Evolutionary conservation across 1,284 basidiomycete species (phyloP).

Genomic region (Moesziomyces parantarcticus): DNA sequence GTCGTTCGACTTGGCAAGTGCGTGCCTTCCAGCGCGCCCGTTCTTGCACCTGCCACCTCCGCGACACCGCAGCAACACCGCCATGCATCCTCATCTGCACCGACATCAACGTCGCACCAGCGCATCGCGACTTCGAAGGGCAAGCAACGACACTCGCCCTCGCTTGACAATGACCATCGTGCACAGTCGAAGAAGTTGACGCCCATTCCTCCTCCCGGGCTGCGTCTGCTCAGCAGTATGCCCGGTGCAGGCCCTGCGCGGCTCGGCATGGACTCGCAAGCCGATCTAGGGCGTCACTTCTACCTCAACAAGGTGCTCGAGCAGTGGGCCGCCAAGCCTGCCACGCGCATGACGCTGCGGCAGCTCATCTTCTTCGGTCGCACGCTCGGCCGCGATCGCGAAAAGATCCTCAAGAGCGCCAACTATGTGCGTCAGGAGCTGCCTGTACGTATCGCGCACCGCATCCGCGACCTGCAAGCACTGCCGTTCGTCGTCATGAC

Average conservation of each 20-base stretch:
- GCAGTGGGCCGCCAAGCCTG: conserved; percentile 79
- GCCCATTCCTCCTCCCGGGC: conserved; percentile 5
- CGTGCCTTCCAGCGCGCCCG: neutral
- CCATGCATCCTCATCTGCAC: conserved; percentile 10
- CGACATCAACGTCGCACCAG: conserved; percentile 2
- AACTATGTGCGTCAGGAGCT: conserved; percentile 90
- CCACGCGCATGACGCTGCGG: conserved; percentile 79
- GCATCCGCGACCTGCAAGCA: conserved; percentile 84
- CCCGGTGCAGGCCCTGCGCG: conserved; percentile 7
- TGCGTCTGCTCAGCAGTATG: conserved; percentile 15
- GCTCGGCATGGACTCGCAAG: conserved; percentile 34
- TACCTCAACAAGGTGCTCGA: conserved; percentile 87
- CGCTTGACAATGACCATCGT: neutral
- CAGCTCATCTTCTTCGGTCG: conserved; percentile 76
- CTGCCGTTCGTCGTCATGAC: conserved; percentile 89
- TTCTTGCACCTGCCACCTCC: neutral
- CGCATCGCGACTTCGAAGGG: conserved; percentile 11
- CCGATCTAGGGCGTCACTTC: conserved; percentile 73
- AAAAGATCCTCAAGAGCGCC: conserved; percentile 72
- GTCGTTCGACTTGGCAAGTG: neutral
- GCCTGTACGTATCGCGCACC: conserved; percentile 86
- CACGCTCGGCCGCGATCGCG: conserved; percentile 49
- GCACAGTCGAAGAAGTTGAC: conserved; percentile 1
- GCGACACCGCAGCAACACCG: neutral
- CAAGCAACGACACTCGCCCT: conserved; percentile 11